These are phyloP conservation scores for Teratosphaeria zuluensis DNA, from an alignment of 2,329 filamentous ascomycete species.

Conservation along the genomic window DNA sequence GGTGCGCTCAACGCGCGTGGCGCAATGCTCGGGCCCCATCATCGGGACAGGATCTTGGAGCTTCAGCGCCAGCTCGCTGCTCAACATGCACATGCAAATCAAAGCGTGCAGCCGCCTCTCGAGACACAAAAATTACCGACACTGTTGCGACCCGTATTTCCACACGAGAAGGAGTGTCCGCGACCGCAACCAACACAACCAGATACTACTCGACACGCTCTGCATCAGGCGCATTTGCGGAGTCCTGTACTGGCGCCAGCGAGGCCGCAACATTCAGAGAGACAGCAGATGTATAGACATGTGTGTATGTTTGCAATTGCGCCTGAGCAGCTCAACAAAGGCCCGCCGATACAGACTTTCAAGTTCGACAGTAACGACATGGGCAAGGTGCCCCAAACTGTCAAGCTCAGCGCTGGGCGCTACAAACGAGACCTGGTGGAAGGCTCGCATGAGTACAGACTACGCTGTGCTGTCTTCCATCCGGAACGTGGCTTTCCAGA, in stretches of 20 bases:
- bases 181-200: conserved; percentile 31
- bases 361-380: conserved; percentile 39
- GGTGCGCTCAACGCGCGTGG: not conserved
- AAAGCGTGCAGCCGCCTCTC: not conserved
- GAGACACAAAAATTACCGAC: not conserved
- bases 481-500: conserved; percentile 22
- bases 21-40: not conserved
- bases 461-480: conserved; percentile 53
- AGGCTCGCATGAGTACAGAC: conserved; percentile 53
- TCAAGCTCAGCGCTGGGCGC: conserved; percentile 18
- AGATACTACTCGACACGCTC: conserved; percentile 37
- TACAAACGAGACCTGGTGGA: conserved; percentile 31
- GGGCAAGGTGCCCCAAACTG: conserved; percentile 27
- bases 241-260: conserved; percentile 37
- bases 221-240: conserved; percentile 51
- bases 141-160: conserved; percentile 7
- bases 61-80: not conserved
- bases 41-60: not conserved
- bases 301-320: conserved; percentile 42
- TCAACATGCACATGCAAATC: not conserved
- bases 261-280: not conserved
- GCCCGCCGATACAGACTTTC: conserved; percentile 33
- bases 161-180: conserved; percentile 12
- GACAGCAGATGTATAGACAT: conserved; percentile 44
- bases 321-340: conserved; percentile 32